Conservation (phyloP, 139 green algal species). For the Dunaliella primolecta region DNA sequence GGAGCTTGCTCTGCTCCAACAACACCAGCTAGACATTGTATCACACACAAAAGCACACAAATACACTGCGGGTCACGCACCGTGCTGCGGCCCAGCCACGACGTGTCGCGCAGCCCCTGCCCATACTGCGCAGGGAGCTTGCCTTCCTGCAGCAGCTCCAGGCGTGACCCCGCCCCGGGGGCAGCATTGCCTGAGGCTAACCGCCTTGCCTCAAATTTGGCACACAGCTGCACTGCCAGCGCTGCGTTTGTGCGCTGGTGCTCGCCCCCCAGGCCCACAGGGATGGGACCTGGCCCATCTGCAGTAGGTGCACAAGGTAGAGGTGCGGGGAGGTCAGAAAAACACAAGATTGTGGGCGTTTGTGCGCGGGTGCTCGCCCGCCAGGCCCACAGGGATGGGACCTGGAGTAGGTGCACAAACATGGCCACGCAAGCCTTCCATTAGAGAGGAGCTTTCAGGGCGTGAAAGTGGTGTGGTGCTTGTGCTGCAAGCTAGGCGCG, state of each 20-base stretch:
- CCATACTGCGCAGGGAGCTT: conserved; percentile 50
- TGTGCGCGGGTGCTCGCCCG: conserved; percentile 79
- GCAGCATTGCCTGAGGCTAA: background rate
- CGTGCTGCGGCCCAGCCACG: conserved; percentile 77
- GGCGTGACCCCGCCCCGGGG: conserved; percentile 14
- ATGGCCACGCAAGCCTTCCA: no score
- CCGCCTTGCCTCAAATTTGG: conserved; percentile 53
- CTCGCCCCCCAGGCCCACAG: conserved; percentile 71
- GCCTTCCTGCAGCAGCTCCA: conserved; percentile 20
- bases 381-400: conserved; percentile 62
- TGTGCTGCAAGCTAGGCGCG: no score
- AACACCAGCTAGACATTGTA: no score
- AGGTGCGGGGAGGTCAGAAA: no score
- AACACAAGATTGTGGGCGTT: no score
- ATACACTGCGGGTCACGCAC: no score
- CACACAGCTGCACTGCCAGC: conserved; percentile 78
- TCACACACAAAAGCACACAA: no score
- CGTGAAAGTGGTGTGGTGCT: no score
- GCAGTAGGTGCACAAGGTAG: no score
- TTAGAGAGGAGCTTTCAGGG: no score
- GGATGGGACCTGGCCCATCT: conserved; percentile 7
- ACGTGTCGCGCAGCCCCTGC: conserved; percentile 49
- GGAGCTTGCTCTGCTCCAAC: no score
- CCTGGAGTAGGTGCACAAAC: no score
- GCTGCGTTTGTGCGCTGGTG: conserved; percentile 88